A percentile compares a stretch with the other conserved stretches of the same genome.
These are phyloP conservation scores for Amesomyces nigricolor DNA, from an alignment of 2,329 filamentous ascomycete species.

Conservation along the genomic window DNA sequence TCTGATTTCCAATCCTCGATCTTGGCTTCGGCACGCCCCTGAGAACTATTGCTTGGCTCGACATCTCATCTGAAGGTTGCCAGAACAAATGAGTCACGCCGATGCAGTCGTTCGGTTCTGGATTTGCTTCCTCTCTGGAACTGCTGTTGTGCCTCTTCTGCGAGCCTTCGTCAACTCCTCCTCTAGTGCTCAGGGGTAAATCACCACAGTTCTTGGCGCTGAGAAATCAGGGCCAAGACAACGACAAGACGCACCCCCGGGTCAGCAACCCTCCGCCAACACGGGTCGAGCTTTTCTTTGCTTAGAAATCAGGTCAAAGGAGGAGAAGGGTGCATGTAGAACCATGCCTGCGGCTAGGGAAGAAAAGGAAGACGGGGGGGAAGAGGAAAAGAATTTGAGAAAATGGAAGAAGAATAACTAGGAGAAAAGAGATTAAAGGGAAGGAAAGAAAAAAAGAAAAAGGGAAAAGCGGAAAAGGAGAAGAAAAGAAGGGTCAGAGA, in stretches of 20 bases:
- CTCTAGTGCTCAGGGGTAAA: background rate
- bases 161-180: background rate
- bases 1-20: too few relatives aligned
- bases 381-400: too few relatives aligned
- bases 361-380: too few relatives aligned
- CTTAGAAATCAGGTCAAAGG: constrained; percentile 9
- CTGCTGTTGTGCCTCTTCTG: background rate
- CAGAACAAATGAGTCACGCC: constrained; percentile 2
- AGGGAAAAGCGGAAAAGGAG: too few relatives aligned
- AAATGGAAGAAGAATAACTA: too few relatives aligned
- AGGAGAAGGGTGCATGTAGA: background rate
- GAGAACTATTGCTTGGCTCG: too few relatives aligned
- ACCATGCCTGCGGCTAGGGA: background rate
- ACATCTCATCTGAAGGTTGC: background rate
- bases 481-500: too few relatives aligned
- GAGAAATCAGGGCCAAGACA: constrained; percentile 10
- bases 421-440: too few relatives aligned
- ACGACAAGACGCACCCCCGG: background rate
- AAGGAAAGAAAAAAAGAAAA: too few relatives aligned
- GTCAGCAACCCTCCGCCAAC: constrained; percentile 4
- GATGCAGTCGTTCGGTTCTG: background rate
- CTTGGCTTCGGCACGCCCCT: too few relatives aligned
- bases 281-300: background rate
- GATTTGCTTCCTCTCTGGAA: background rate
- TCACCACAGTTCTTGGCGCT: constrained; percentile 4